Conservation (phyloP, 2,329 filamentous ascomycete species). For the Neonectria neomacrospora region DNA sequence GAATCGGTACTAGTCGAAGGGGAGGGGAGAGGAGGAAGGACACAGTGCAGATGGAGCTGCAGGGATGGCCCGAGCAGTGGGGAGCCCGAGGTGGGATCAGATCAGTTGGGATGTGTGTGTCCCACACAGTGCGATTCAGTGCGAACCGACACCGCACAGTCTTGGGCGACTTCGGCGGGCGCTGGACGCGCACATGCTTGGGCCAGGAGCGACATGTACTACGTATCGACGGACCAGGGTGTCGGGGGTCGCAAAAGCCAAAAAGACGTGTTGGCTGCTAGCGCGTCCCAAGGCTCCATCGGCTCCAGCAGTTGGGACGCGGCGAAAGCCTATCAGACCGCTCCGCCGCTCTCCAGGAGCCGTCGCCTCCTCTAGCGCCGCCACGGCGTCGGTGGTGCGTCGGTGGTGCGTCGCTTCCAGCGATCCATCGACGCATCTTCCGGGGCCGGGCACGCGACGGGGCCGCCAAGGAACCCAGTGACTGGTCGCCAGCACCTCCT, state of each 20-base stretch:
- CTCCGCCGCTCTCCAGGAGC: background rate
- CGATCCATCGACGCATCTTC: conserved; percentile 30
- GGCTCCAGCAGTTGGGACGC: background rate
- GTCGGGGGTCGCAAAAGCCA: conserved; percentile 24
- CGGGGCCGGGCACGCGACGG: conserved; percentile 26
- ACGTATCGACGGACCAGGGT: conserved; percentile 29
- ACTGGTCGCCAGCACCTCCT: conserved; percentile 13
- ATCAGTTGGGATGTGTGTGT: conserved; percentile 4
- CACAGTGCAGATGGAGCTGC: background rate
- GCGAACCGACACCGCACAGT: background rate
- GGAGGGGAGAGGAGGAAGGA: conserved; percentile 4
- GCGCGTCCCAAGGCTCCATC: conserved; percentile 7
- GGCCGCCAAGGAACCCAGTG: conserved; percentile 16
- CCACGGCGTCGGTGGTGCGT: conserved; percentile 17
- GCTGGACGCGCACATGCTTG: conserved; percentile 8
- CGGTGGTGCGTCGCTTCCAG: conserved; percentile 17
- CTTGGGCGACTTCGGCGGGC: conserved; percentile 7
- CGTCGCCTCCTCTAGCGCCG: conserved; percentile 11
- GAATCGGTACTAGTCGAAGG: conserved; percentile 23
- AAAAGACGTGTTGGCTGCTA: conserved; percentile 27
- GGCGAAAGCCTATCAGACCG: conserved; percentile 14
- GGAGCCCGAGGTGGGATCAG: conserved; percentile 12
- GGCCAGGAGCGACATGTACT: conserved; percentile 11
- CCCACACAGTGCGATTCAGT: background rate
- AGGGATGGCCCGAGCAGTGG: conserved; percentile 11